Conservation (phyloP, 495 filamentous ascomycete species). For the Clavariopsis aquatica region DNA sequence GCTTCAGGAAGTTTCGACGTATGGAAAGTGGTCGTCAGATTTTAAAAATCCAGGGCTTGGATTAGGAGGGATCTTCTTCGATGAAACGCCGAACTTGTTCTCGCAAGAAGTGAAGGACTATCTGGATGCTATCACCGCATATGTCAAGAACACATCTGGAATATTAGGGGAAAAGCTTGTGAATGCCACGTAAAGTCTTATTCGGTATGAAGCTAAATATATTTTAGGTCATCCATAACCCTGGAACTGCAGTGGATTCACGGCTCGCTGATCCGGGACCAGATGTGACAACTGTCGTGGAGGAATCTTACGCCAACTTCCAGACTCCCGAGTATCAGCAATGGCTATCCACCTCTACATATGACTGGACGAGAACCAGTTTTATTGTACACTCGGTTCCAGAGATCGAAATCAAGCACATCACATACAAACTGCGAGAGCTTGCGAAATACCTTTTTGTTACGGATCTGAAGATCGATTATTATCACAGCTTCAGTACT, state of each 20-base stretch:
- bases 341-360: conserved; percentile 9
- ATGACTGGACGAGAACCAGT: conserved; percentile 2
- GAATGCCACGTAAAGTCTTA: not conserved
- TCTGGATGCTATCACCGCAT: conserved; percentile 38
- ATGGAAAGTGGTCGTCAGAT: conserved; percentile 24
- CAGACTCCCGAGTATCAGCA: conserved; percentile 9
- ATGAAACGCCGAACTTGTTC: conserved; percentile 36
- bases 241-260: conserved; percentile 17
- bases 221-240: conserved; percentile 26
- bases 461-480: conserved; percentile 14
- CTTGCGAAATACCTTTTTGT: conserved; percentile 25
- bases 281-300: conserved; percentile 16
- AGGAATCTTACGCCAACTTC: not conserved
- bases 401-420: not conserved
- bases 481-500: conserved; percentile 14
- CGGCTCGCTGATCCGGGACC: conserved; percentile 5
- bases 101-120: conserved; percentile 39
- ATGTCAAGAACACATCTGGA: conserved; percentile 36
- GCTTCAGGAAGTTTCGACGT: conserved; percentile 19
- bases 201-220: not conserved
- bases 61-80: conserved; percentile 33
- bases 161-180: conserved; percentile 20
- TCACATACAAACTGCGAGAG: conserved; percentile 1
- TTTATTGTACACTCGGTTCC: conserved; percentile 23
- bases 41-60: not conserved